Percentiles rank a stretch among this genome's conserved stretches.
Conservation (phyloP, 164 flowering plant species). For the Dillenia suffruticosa region DNA sequence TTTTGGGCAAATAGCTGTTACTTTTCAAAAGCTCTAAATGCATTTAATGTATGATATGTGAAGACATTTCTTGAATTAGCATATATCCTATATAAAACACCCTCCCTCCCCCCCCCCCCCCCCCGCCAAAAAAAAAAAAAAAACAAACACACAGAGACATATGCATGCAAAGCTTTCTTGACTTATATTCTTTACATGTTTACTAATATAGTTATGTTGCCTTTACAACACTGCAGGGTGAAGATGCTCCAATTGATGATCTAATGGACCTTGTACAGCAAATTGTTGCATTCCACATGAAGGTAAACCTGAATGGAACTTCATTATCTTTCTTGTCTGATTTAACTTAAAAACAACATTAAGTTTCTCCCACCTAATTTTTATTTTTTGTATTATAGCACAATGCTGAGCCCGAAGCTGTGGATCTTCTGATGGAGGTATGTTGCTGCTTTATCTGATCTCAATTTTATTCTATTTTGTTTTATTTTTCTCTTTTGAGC, state of each 20-base stretch:
- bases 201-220: background rate
- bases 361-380: too few relatives aligned
- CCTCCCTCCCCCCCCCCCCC: too few relatives aligned
- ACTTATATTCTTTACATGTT: background rate
- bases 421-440: constrained; percentile 98
- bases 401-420: constrained; percentile 99
- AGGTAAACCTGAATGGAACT: constrained; percentile 39
- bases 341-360: background rate
- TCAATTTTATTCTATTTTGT: constrained; percentile 1
- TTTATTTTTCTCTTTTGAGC: background rate
- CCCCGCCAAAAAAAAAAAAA: too few relatives aligned
- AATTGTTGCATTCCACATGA: constrained; percentile 96
- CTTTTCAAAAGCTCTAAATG: too few relatives aligned
- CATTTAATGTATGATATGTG: too few relatives aligned
- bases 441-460: background rate
- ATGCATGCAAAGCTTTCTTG: background rate
- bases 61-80: too few relatives aligned
- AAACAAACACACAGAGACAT: background rate
- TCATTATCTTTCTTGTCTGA: too few relatives aligned
- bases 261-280: constrained; percentile 88
- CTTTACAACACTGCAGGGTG: constrained; percentile 40
- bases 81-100: too few relatives aligned
- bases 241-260: constrained; percentile 76
- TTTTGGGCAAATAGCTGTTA: too few relatives aligned
- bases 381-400: constrained; percentile 50